Evolutionary conservation across 2,329 filamentous ascomycete genomes (phyloP), one percentile per base, ranked within the genome.

Genomic region (Colletotrichum eremochloae): DNA sequence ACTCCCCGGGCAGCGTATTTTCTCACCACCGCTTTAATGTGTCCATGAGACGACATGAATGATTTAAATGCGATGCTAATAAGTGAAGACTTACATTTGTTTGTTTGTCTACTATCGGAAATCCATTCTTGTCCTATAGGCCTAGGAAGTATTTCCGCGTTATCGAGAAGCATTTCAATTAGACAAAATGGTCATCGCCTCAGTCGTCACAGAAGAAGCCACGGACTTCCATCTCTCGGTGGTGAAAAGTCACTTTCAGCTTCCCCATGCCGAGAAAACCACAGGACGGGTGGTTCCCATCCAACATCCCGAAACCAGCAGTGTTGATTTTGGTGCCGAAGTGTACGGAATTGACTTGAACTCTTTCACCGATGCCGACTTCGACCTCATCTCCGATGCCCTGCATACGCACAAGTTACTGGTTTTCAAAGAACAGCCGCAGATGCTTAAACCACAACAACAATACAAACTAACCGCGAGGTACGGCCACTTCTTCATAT

Each of bases 381-480:
- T 85, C 44, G 74, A 79, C 31, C 77, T 77, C 8, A 76, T 85
- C 24, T 78, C 78, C 44, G 80, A 84, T 15, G 80, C 82, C 11
- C 84, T 84, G 69, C 84, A 83, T 81, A 82, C 75, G n/a, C 81
- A 85, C 75, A 84, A 85, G 75, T 77, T 85, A 2, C 77, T 85
- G 11, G 78, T 85, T 29, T 81, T 85, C 58, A 84, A 82, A 74
- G 80, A 80, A 42, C 84, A 86, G 70, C 81, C 67, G 81, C 77
- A 82, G 52, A 74, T 82, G 53, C 78, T 86, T 0, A 74, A 75
- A 9, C 83, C 84, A 2, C 77, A 78, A 38, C 84, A 84, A 74
- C 83, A 85, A 60, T 85, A 82, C 70, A 74, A 75, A 18, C 74
- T 82, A 29, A 82, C 81, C 7, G 66, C 75, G 9, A 74, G 68